Base-by-base conservation (phyloP, 1,284 basidiomycete species). In the Salmacisia buchloeana region DNA sequence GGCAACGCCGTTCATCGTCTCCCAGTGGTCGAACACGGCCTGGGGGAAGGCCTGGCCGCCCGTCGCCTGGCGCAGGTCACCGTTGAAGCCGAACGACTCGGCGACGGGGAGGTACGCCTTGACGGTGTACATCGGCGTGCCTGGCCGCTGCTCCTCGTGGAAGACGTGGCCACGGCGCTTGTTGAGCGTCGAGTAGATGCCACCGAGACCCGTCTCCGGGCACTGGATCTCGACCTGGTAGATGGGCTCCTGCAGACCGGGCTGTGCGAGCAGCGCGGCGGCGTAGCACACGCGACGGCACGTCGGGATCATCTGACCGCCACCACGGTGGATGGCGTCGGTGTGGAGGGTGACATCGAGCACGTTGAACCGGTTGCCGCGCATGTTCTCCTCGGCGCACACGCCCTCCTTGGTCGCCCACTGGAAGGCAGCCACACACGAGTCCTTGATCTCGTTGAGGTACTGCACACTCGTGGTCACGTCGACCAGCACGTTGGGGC, bases 71-170 rank as follows among this genome's bases (percentile, higher is more conserved):
- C 96, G 90, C 63, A 99, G 87, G 75, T 91, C 94, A 76, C 89
- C 92, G 83, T 94, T 97, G 89, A 98, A 98, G 76, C 96, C 94
- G 85, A 98, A 98, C 21, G 94, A 97, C 84, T 97, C 94, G 82
- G 85, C 84, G 83, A 97, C 93, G 80, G 94, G 94, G 61, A 97
- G 85, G 86, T 94, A 96, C 36, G 94, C 94, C 88, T 97, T 98
- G 83, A 98, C 91, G 64, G 92, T 98, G 87, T 94, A 97, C 93
- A 98, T 97, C 68, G 96, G 96, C 27, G 96, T 98, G 84, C 96
- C 94, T 9, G 89, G 85, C 79, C 94, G 86, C 83, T 97, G 94
- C 84, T 98, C 94, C 83, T 98, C 91, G 74, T 88, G 90, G 87
- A 94, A 94, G 73, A 98, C 96, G 82, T 96, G 92, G 69, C 94